phyloP scores from a whole-genome alignment of 192 early-diverging fungal genomes.

The Backusella australiensis region DNA sequence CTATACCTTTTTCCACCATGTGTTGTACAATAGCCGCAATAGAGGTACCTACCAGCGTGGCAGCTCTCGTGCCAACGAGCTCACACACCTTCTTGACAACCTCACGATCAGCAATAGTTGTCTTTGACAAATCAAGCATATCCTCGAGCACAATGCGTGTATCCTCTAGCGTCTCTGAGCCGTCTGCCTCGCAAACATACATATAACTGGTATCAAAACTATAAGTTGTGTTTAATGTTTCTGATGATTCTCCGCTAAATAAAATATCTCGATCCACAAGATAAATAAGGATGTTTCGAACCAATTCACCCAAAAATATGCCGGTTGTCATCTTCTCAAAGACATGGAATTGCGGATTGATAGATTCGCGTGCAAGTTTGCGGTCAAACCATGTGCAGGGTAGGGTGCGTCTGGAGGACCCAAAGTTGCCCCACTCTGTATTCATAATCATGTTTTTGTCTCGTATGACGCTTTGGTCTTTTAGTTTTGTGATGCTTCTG shows the following conservation, averaged over 20 bases:
- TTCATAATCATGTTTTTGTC: constrained; percentile 83
- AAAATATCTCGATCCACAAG: constrained; percentile 77
- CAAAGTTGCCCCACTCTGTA: constrained; percentile 94
- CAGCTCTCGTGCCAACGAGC: constrained; percentile 78
- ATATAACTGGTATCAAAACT: constrained; percentile 75
- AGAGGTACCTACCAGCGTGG: constrained; percentile 70
- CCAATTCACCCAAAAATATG: constrained; percentile 88
- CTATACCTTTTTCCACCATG: constrained; percentile 35
- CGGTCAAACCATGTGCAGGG: constrained; percentile 84
- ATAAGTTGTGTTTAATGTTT: constrained; percentile 60
- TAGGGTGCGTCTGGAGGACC: constrained; percentile 63
- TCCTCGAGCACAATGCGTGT: constrained; percentile 71
- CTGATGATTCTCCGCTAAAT: constrained; percentile 66
- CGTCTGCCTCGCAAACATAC: constrained; percentile 69
- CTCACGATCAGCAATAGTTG: constrained; percentile 72
- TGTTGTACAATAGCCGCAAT: constrained; percentile 58
- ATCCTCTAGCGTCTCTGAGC: constrained; percentile 57
- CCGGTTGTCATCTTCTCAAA: constrained; percentile 95
- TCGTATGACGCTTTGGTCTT: background rate
- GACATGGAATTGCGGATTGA: constrained; percentile 74
- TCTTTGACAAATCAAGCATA: constrained; percentile 57
- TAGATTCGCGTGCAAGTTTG: constrained; percentile 77
- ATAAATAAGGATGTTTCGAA: constrained; percentile 72
- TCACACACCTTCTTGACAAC: constrained; percentile 79
- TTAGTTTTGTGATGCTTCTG: constrained; percentile 41